phyloP scores from a whole-genome alignment of 1,139 yeast genomes.

The Kodamaea derodonti region DNA sequence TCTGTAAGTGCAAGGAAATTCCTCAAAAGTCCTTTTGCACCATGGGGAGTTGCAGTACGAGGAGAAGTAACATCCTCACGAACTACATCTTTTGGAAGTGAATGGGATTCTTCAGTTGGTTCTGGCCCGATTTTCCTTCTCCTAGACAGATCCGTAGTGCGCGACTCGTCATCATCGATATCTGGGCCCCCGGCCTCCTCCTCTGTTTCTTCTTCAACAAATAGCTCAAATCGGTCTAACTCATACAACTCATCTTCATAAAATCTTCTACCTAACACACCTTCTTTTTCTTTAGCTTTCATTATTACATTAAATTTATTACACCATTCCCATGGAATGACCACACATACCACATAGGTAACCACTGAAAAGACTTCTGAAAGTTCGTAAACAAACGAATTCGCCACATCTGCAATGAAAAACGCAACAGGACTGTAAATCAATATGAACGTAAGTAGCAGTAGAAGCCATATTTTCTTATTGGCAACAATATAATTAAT shows the following conservation, averaged over 20 bases:
- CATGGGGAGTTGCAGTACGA: neutral
- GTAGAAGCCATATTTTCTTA: conserved; percentile 48
- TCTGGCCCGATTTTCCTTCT: neutral
- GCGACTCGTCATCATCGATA: conserved; percentile 6
- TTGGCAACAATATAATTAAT: conserved; percentile 52
- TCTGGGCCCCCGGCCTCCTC: conserved; percentile 14
- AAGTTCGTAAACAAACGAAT: conserved; percentile 65
- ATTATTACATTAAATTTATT: conserved; percentile 62
- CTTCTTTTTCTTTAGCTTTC: conserved; percentile 67
- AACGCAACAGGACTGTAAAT: conserved; percentile 67
- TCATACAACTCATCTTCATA: conserved; percentile 64
- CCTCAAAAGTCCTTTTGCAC: conserved; percentile 9
- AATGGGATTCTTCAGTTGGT: neutral
- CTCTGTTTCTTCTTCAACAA: conserved; percentile 32
- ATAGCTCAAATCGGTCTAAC: conserved; percentile 40
- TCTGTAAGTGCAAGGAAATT: conserved; percentile 48
- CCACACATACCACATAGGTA: conserved; percentile 68
- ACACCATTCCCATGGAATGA: conserved; percentile 87
- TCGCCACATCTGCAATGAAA: conserved; percentile 74
- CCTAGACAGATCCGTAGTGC: neutral
- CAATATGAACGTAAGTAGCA: conserved; percentile 55
- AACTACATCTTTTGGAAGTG: neutral
- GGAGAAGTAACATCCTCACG: neutral
- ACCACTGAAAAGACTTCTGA: conserved; percentile 72
- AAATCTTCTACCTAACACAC: conserved; percentile 74